Conservation (phyloP, 352 stramenopile species). For the Phytophthora vignae region DNA sequence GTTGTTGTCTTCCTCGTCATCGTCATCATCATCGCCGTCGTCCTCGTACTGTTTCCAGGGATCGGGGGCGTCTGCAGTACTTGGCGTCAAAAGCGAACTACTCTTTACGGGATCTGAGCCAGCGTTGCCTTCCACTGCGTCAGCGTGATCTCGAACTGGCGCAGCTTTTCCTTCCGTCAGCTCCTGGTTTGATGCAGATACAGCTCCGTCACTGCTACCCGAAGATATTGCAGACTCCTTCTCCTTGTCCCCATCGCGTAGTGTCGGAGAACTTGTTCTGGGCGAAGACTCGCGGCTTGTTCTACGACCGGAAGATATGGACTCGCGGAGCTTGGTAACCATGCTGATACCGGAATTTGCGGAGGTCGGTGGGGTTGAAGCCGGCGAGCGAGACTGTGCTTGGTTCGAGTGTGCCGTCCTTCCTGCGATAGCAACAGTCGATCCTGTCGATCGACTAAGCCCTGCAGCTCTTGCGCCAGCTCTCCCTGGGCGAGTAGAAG, state of each 20-base stretch:
- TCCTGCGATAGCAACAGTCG: neutral
- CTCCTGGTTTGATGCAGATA: conserved; percentile 11
- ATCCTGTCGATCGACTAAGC: conserved; percentile 3
- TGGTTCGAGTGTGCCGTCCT: neutral
- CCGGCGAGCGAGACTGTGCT: neutral
- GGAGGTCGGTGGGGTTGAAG: conserved; percentile 16
- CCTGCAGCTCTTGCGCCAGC: neutral
- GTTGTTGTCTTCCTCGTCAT: conserved; percentile 37
- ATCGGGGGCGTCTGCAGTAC: neutral
- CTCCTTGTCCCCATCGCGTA: neutral
- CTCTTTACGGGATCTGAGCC: neutral
- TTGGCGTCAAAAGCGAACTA: conserved; percentile 1
- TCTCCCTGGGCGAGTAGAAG: conserved; percentile 8
- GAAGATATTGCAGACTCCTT: neutral
- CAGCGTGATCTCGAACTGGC: neutral
- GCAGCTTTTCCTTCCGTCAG: neutral
- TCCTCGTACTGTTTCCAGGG: conserved; percentile 48
- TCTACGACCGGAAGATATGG: conserved; percentile 49
- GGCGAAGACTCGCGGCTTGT: conserved; percentile 23
- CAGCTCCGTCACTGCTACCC: neutral
- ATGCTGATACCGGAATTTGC: conserved; percentile 42
- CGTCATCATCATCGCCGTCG: conserved; percentile 18
- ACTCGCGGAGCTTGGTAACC: conserved; percentile 62
- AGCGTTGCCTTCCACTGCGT: neutral
- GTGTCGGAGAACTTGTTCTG: conserved; percentile 2